Percentiles rank a stretch among this genome's conserved stretches.
Conservation (phyloP, 2,329 filamentous ascomycete genomes). For the Emmonsia crescens region DNA sequence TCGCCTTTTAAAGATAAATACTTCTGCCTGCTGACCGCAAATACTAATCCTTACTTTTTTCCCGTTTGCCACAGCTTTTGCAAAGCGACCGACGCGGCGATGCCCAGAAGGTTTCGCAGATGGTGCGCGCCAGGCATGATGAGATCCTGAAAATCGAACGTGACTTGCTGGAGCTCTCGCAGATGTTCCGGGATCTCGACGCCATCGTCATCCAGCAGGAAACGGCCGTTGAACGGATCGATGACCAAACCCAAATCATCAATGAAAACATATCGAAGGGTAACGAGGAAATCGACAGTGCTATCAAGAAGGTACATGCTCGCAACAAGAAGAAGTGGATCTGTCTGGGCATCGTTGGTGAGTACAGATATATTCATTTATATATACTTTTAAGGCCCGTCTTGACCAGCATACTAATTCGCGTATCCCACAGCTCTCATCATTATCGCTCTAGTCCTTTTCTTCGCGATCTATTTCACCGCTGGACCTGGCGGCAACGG, state of each 20-base stretch:
- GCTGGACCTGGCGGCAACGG: constrained; percentile 14
- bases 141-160: constrained; percentile 87
- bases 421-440: constrained; percentile 37
- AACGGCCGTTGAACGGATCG: constrained; percentile 65
- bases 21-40: neutral
- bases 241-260: constrained; percentile 77
- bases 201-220: constrained; percentile 80
- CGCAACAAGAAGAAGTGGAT: constrained; percentile 95
- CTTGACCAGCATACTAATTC: neutral
- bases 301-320: constrained; percentile 67
- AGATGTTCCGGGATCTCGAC: constrained; percentile 85
- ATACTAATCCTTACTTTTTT: constrained; percentile 1
- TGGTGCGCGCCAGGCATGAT: constrained; percentile 71
- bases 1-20: neutral
- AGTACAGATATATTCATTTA: constrained; percentile 28
- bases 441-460: constrained; percentile 40
- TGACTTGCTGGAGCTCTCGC: constrained; percentile 75
- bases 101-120: constrained; percentile 65
- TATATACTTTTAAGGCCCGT: neutral
- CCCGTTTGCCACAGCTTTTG: constrained; percentile 46
- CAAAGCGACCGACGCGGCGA: constrained; percentile 71
- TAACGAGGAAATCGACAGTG: constrained; percentile 71
- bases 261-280: constrained; percentile 74
- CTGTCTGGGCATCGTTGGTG: constrained; percentile 64
- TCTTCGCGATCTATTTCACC: constrained; percentile 32